Conservation (phyloP, 2,329 filamentous ascomycete species). For the Apiospora koreana region DNA sequence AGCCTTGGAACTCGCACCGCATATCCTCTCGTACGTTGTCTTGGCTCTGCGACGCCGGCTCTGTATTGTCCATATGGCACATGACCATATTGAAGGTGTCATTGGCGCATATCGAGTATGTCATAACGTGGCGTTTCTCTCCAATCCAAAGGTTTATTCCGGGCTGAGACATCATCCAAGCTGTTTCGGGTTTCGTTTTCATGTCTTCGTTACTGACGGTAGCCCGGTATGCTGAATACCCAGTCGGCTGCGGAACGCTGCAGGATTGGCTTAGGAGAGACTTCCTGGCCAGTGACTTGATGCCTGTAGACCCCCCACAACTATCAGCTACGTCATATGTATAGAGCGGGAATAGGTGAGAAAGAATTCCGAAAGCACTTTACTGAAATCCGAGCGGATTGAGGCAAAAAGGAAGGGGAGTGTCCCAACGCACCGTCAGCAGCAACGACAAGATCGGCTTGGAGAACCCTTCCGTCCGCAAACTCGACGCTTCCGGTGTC, state of each 20-base stretch:
- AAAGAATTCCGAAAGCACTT: too few relatives aligned
- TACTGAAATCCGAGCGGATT: too few relatives aligned
- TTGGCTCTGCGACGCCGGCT: constrained; percentile 32
- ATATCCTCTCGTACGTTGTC: constrained; percentile 33
- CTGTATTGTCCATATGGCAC: constrained; percentile 39
- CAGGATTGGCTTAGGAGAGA: background rate
- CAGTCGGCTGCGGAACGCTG: constrained; percentile 27
- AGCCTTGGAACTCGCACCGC: constrained; percentile 33
- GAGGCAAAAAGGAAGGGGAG: background rate
- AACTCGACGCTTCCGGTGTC: constrained; percentile 23
- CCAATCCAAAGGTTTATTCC: constrained; percentile 42
- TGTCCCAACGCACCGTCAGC: constrained; percentile 34
- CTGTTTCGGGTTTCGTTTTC: constrained; percentile 33
- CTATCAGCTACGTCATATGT: too few relatives aligned
- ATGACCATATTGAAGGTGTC: constrained; percentile 48
- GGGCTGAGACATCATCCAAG: constrained; percentile 41
- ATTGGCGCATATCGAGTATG: constrained; percentile 42
- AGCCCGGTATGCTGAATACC: constrained; percentile 43
- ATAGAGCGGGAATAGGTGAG: too few relatives aligned
- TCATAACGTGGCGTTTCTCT: constrained; percentile 45
- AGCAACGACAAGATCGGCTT: constrained; percentile 36
- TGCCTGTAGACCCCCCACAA: background rate
- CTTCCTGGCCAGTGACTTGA: background rate
- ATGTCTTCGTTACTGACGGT: constrained; percentile 40
- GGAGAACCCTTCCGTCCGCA: constrained; percentile 23